Conservation (phyloP, 1,139 yeast genomes). For the Kluyveromyces marxianus region DNA sequence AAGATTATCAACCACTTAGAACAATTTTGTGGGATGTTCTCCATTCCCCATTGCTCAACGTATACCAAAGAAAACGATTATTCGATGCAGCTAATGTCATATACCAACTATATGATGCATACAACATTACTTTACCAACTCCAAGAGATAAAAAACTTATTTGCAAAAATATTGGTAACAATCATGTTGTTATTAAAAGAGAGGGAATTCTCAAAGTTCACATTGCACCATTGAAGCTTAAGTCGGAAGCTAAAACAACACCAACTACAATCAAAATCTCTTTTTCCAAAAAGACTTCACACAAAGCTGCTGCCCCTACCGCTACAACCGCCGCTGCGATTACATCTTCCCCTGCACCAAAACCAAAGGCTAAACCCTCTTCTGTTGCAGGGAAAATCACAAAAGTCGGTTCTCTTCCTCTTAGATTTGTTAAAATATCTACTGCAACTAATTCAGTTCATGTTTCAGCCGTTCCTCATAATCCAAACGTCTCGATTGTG, state of each 20-base stretch:
- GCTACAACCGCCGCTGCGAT: neutral
- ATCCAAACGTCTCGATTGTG: constrained; percentile 19
- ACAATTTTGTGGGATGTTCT: constrained; percentile 62
- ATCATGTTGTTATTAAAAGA: constrained; percentile 28
- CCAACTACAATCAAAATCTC: constrained; percentile 7
- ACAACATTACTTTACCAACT: constrained; percentile 51
- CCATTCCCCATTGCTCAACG: constrained; percentile 50
- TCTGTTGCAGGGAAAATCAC: constrained; percentile 12
- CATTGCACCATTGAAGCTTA: constrained; percentile 17
- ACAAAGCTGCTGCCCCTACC: neutral
- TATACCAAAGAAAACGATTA: constrained; percentile 54
- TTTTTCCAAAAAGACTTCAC: constrained; percentile 4
- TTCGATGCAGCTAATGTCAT: constrained; percentile 62
- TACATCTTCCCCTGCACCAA: neutral
- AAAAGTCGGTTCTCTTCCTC: constrained; percentile 27
- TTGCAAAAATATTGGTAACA: constrained; percentile 38
- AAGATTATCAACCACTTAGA: constrained; percentile 56
- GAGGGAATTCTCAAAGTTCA: constrained; percentile 33
- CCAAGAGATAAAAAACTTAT: constrained; percentile 66
- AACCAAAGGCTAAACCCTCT: constrained; percentile 2
- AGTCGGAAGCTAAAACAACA: constrained; percentile 8
- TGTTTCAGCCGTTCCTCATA: constrained; percentile 26
- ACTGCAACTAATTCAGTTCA: constrained; percentile 18
- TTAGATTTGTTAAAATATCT: constrained; percentile 26
- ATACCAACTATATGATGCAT: constrained; percentile 55